Base-by-base conservation (phyloP, 257 asterid species). In the Solanum habrochaites region DNA sequence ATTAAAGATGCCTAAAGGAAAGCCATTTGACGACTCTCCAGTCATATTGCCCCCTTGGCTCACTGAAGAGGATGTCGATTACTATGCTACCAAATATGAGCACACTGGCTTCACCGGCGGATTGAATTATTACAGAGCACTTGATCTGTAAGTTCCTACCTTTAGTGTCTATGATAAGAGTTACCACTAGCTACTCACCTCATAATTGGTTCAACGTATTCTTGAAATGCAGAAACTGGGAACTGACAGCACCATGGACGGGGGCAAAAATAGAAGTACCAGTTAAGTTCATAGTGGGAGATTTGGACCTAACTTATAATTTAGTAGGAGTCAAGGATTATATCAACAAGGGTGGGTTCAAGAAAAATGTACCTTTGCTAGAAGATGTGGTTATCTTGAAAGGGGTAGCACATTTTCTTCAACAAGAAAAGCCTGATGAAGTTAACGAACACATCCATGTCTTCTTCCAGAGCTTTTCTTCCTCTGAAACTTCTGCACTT, bases 31-130 rank as follows among this genome's bases (percentile, higher is more conserved):
- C 20, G 74, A 56, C 37, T 23, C 81, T 56, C 89, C 90, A 69
- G 37, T 58, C 23, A 45, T 25, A 74, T 83, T 88, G 88, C 92
- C 96, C 16, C 52, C 93, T 58, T 96, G 98, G 97, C 83, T 95
- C 75, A 86, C 94, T 25, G 95, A 93, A 70, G 89, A 93, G n/a
- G 96, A 96, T 66, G 90, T 96, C 5, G 91, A 92, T 74, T 96
- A 96, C 78, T 96, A 93, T 39, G 91, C 85, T 49, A 84, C 45
- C 86, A 92, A 87, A 81, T 95, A 92, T 86, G 91, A 90, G 85
- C 84, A 87, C 83, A 94, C 92, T 21, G 98, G 99, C 70, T 96
- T 95, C 93, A 94, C 95, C 0, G 99, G 99, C 56, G 97, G 91
- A 77, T 64, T 96, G 45, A 96, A 96, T 88, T 95, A 93, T 89